A percentile compares a stretch with the other conserved stretches of the same genome.
Evolutionary conservation across 371 early-diverging fungal species (phyloP).

Genomic region (Choanephora cucurbitarum): DNA sequence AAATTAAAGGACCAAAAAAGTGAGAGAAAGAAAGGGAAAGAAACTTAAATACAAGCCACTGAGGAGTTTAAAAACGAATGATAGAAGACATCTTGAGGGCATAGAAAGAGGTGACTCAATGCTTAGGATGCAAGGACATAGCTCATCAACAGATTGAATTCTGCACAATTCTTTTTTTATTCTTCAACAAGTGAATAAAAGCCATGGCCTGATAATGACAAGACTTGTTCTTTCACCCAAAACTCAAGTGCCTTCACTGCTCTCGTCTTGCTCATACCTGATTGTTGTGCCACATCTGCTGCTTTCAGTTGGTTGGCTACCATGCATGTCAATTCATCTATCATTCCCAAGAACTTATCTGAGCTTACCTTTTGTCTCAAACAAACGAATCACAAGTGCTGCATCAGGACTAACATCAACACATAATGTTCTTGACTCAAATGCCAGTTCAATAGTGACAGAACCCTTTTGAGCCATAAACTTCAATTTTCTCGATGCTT

Average conservation of each 20-base stretch:
- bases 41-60: no score
- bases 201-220: conserved; percentile 21
- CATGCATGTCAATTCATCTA: background rate
- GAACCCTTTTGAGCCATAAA: conserved; percentile 31
- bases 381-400: conserved; percentile 30
- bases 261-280: conserved; percentile 4
- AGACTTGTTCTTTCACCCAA: conserved; percentile 26
- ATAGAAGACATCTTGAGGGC: no score
- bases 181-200: conserved; percentile 21
- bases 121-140: no score
- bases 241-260: conserved; percentile 22
- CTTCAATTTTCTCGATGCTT: conserved; percentile 27
- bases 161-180: background rate
- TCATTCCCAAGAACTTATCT: no score
- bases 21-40: no score
- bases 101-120: no score
- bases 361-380: conserved; percentile 30
- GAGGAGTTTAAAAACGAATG: no score
- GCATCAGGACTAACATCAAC: conserved; percentile 25
- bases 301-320: conserved; percentile 14
- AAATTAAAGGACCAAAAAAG: no score
- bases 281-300: conserved; percentile 16
- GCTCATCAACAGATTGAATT: no score
- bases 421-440: conserved; percentile 13
- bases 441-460: conserved; percentile 31